phyloP scores from a whole-genome alignment of 2,329 filamentous ascomycete genomes.

The Neoscytalidium dimidiatum region DNA sequence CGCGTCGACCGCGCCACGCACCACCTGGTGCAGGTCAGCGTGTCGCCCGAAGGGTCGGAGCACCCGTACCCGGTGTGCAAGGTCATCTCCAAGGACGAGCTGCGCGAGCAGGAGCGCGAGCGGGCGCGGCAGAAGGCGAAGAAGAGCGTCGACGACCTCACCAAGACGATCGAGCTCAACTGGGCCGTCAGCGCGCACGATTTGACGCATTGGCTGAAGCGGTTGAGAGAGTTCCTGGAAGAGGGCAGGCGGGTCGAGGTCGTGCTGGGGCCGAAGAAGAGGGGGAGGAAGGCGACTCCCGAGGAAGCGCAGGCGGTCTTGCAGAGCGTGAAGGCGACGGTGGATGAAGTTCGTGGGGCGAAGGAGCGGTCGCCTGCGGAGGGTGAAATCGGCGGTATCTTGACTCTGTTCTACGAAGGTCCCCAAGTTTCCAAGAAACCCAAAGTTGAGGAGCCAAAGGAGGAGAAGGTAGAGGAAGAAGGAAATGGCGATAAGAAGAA shows the following conservation, averaged over 20 bases:
- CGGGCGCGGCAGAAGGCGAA: slow-evolving; percentile 44
- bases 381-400: slow-evolving; percentile 32
- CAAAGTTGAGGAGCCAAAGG: slow-evolving; percentile 23
- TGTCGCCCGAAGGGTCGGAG: slow-evolving; percentile 26
- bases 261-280: slow-evolving; percentile 67
- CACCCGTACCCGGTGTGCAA: slow-evolving; percentile 68
- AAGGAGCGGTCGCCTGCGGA: slow-evolving; percentile 30
- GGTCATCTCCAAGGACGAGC: slow-evolving; percentile 61
- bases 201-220: slow-evolving; percentile 68
- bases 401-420: slow-evolving; percentile 37
- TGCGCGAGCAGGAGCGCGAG: slow-evolving; percentile 49
- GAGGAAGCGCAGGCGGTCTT: slow-evolving; percentile 64
- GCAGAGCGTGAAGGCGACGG: slow-evolving; percentile 48
- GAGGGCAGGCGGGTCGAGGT: slow-evolving; percentile 79
- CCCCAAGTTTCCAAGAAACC: slow-evolving; percentile 22
- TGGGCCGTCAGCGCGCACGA: slow-evolving; percentile 83
- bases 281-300: slow-evolving; percentile 59
- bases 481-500: slow-evolving; percentile 18
- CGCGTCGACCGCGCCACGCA: slow-evolving; percentile 52
- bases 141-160: slow-evolving; percentile 28
- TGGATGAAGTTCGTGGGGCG: slow-evolving; percentile 39
- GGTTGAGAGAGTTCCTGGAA: slow-evolving; percentile 67
- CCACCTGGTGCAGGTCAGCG: slow-evolving; percentile 53
- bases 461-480: slow-evolving; percentile 21
- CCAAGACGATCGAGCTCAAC: slow-evolving; percentile 84